Evolutionary conservation across 2,329 filamentous ascomycete genomes (phyloP), one percentile per base, ranked within the genome.

Genomic region (Orbilia javanica): DNA sequence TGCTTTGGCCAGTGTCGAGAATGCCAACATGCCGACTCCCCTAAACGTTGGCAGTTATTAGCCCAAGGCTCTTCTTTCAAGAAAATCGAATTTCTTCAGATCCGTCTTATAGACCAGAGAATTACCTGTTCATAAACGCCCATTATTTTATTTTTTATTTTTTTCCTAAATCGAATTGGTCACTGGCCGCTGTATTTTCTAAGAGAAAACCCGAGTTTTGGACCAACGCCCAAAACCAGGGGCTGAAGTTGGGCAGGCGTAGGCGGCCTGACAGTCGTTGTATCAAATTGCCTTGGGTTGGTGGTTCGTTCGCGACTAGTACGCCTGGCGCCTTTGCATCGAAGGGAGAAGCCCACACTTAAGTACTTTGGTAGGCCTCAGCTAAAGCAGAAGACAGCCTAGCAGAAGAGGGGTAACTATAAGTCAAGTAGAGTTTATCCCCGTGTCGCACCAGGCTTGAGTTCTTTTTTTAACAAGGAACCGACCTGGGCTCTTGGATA

Each of bases 301-400:
- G 11, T 11, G 25, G 18, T 44, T 44, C 42, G 15, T 64, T 20
- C n/a, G 55, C 34, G 11, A 22, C 8, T 48, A 13, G 22, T 48
- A 18, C 42, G 60, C 60, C 60, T 64, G 60, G 60, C 60, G 57
- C 42, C 27, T 13, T n/a, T 15, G 3, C 57, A 63, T 20, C 57
- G 34, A 60, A 64, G 60, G 60, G 42, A 34, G 15, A 31, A 64
- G 27, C 13, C 60, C 4, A 46, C 13, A 46, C 11, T 64, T 64
- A 64, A 64, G 25, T 64, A 64, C 42, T 64, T 48, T 22, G 18
- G 60, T n/a, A 34, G 60, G 20, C 4, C 39, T 15, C 42, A 46
- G 57, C 36, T 20, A 27, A 44, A 63, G 27, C 3, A 15, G 15
- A 44, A 44, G 42, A 44, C n/a, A 39, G 36, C 13, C 42, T 44